These are phyloP conservation scores for Trichothecium roseum DNA, from an alignment of 2,329 filamentous ascomycete genomes.

Conservation along the genomic window DNA sequence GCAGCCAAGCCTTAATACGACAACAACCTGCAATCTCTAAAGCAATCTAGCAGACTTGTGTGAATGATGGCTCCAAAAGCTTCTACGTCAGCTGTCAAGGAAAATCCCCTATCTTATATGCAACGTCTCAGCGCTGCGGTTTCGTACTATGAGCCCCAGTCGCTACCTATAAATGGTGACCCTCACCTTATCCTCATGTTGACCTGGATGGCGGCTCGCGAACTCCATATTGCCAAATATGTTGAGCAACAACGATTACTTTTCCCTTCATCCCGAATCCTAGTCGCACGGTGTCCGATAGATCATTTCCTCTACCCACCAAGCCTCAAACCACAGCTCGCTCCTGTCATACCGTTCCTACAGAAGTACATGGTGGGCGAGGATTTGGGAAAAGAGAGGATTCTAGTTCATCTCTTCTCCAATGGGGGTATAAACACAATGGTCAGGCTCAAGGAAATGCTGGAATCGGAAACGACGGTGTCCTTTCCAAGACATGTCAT, in stretches of 20 bases:
- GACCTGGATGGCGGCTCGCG: slow-evolving; percentile 41
- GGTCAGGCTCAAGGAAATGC: slow-evolving; percentile 18
- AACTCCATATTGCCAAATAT: slow-evolving; percentile 42
- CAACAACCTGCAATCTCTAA: too few relatives aligned
- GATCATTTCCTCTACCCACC: slow-evolving; percentile 22
- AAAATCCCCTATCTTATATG: slow-evolving; percentile 22
- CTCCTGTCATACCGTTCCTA: slow-evolving; percentile 29
- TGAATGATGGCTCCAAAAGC: too few relatives aligned
- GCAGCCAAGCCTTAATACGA: too few relatives aligned
- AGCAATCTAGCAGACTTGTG: too few relatives aligned
- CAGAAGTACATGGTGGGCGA: slow-evolving; percentile 6
- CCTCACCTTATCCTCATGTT: slow-evolving; percentile 37
- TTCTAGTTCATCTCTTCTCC: slow-evolving; percentile 41
- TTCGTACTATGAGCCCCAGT: slow-evolving; percentile 21
- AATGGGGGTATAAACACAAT: slow-evolving; percentile 39
- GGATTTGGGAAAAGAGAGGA: slow-evolving; percentile 13
- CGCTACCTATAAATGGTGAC: slow-evolving; percentile 7
- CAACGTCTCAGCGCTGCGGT: slow-evolving; percentile 24
- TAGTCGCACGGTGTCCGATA: slow-evolving; percentile 33
- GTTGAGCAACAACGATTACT: slow-evolving; percentile 30
- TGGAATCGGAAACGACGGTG: slow-evolving; percentile 13
- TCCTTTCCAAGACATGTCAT: slow-evolving; percentile 30
- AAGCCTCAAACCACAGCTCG: slow-evolving; percentile 20
- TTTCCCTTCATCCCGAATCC: slow-evolving; percentile 33
- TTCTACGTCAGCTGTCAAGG: not conserved